Percentiles rank a stretch among this genome's conserved stretches.
Conservation (phyloP, 306 rosid species). For the Lathyrus aphaca region DNA sequence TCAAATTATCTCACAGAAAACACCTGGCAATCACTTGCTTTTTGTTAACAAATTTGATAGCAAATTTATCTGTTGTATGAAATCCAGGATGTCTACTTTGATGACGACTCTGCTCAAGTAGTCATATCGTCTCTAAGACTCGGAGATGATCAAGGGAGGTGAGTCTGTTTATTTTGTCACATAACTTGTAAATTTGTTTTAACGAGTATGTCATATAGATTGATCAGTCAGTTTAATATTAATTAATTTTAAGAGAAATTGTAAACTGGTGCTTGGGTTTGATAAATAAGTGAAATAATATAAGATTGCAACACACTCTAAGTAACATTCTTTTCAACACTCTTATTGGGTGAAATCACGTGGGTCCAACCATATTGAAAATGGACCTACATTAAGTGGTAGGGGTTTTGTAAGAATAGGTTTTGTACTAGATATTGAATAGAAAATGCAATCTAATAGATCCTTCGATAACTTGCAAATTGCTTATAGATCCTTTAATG, state of each 20-base stretch:
- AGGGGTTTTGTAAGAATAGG: neutral
- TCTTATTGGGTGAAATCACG: neutral
- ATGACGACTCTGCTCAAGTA: conserved; percentile 95
- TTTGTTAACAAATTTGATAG: conserved; percentile 13
- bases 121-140: conserved; percentile 93
- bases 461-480: neutral
- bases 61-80: conserved; percentile 29
- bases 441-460: neutral
- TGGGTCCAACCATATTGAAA: too few relatives aligned
- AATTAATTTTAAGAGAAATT: conserved; percentile 16
- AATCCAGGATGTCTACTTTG: conserved; percentile 92
- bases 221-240: conserved; percentile 13
- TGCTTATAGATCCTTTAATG: neutral
- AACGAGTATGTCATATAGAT: conserved; percentile 13
- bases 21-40: neutral
- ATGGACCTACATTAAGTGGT: too few relatives aligned
- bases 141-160: conserved; percentile 98
- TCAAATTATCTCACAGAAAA: neutral
- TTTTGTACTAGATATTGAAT: neutral
- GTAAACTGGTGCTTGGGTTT: neutral
- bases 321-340: neutral
- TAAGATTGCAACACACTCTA: neutral
- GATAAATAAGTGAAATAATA: conserved; percentile 15
- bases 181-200: neutral
- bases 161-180: conserved; percentile 40